Conservation (phyloP, 2,329 filamentous ascomycete species). For the Hymenoscyphus occultus region DNA sequence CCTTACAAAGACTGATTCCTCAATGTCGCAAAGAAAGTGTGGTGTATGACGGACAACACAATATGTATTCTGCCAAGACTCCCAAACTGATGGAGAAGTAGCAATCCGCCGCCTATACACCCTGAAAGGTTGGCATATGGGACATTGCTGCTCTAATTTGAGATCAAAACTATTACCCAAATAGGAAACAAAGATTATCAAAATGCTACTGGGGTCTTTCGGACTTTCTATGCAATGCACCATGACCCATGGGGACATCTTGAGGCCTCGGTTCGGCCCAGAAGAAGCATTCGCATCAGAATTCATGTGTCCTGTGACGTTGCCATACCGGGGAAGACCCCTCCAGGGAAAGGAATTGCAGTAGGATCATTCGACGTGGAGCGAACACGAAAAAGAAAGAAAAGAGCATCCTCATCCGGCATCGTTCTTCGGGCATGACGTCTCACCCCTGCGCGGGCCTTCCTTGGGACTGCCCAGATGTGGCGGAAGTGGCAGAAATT, state of each 20-base stretch:
- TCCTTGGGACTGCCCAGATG: not conserved
- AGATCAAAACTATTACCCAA: not conserved
- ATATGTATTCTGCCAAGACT: not conserved
- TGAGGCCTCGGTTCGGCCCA: not conserved
- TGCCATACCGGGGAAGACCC: not conserved
- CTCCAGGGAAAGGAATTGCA: not conserved
- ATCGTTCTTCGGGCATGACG: not conserved
- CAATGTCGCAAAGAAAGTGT: not conserved
- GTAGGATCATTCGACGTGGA: not conserved
- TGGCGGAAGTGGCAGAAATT: not conserved
- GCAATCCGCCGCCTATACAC: not conserved
- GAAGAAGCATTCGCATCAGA: not conserved
- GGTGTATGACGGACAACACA: not conserved
- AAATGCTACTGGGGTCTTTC: not conserved
- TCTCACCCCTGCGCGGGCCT: not conserved
- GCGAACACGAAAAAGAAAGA: not conserved
- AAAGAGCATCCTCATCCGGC: not conserved
- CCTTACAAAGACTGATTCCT: not conserved
- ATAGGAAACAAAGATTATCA: not conserved
- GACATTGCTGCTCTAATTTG: not conserved
- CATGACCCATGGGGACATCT: not conserved
- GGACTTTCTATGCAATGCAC: not conserved
- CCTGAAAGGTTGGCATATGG: not conserved
- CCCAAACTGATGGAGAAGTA: not conserved
- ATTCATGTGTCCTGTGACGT: not conserved